phyloP scores from a whole-genome alignment of 2,329 filamentous ascomycete genomes.

The Cladophialophora yegresii region DNA sequence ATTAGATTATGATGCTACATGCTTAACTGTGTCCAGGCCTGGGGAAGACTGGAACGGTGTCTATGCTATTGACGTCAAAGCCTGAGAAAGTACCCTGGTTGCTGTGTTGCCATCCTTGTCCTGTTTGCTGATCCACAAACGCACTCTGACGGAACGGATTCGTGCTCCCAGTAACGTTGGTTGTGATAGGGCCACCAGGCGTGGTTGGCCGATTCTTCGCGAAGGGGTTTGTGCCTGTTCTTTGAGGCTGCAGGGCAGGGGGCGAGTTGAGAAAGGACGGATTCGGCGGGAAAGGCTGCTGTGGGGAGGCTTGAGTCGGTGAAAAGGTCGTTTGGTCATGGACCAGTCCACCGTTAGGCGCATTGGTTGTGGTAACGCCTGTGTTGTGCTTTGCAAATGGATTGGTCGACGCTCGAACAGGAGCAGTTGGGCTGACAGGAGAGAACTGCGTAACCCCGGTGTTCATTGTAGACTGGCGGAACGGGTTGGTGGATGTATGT shows the following conservation, averaged over 20 bases:
- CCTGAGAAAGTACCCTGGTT: slow-evolving; percentile 77
- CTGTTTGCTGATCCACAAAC: slow-evolving; percentile 86
- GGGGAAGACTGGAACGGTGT: slow-evolving; percentile 83
- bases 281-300: slow-evolving; percentile 38
- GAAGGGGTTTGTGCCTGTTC: slow-evolving; percentile 74
- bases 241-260: slow-evolving; percentile 55
- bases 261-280: slow-evolving; percentile 30
- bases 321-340: slow-evolving; percentile 40
- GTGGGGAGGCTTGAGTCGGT: slow-evolving; percentile 40
- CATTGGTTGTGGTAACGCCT: slow-evolving; percentile 20
- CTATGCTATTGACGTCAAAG: slow-evolving; percentile 70
- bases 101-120: slow-evolving; percentile 82
- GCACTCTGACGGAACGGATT: slow-evolving; percentile 93
- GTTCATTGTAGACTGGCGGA: slow-evolving; percentile 85
- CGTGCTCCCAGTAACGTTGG: slow-evolving; percentile 82
- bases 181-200: slow-evolving; percentile 56
- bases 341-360: slow-evolving; percentile 2
- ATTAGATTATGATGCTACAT: slow-evolving; percentile 25
- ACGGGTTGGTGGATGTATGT: slow-evolving; percentile 80
- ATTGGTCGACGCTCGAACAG: slow-evolving; percentile 72
- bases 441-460: slow-evolving; percentile 45
- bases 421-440: slow-evolving; percentile 45
- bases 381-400: slow-evolving; percentile 72
- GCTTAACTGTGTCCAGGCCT: slow-evolving; percentile 60
- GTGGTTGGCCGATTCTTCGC: slow-evolving; percentile 56